Base-by-base conservation (phyloP, 1,139 yeast species). In the Hyphopichia buzzinii region DNA sequence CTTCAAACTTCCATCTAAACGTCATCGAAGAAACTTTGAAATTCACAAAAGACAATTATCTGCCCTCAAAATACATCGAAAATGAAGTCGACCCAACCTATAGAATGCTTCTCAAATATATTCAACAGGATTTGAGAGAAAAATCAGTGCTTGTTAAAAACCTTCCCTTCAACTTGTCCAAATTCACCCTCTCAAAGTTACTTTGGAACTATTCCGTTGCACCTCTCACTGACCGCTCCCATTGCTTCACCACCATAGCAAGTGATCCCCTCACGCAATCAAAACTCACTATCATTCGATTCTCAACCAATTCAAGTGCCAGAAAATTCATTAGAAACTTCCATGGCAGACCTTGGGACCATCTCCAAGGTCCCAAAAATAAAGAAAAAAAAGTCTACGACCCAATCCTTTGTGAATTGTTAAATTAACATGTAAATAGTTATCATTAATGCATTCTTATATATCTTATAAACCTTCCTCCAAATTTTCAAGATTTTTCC, bases 401-500 rank as follows among this genome's bases (percentile, higher is more conserved):
- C 28, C 72, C 73, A 0, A 44, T 71, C 12, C 45, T 61, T 19
- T 69, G 75, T 49, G 76, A 70, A 42, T 45, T 64, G 1, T 40
- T 67, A 4, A 59, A 59, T 34, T 63, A 46, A 39, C 30, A 37
- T 32, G 38, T 39, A 36, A 35, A 19, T 27, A 27, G 32, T 19
- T 19, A 10, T 19, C 23, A 19, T 19, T 6, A 19, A 6, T 19
- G 8, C 23, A 7, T 19, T 6, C 10, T 7, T 19, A 19, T 19
- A 19, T 19, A 10, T 19, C 6, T 19, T 27, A 27, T 12, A 27
- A 14, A 27, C 16, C 14, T 17, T 35, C 30, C 16, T 34, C 32
- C 30, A 43, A 44, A 38, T 46, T 52, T 28, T 62, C 81, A 39
- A 84, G 71, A 21, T 79, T 72, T 49, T 88, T 75, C 96, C 96